Base-by-base conservation (phyloP, 768 basidiomycete genomes). In the Boletus huronensis region DNA sequence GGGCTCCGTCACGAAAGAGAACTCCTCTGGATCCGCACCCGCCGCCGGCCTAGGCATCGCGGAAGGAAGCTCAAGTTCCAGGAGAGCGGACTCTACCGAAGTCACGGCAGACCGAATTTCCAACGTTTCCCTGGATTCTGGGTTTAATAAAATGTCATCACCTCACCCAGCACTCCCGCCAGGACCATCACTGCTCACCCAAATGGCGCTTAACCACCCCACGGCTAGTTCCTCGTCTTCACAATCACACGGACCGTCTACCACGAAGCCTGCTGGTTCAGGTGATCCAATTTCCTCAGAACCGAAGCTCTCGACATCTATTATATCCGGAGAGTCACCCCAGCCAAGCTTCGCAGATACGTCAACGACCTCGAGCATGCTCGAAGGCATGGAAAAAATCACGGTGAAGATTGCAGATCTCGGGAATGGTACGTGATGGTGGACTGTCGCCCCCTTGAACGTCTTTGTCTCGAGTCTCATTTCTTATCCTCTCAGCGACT, bases 401-500 rank as follows among this genome's bases (percentile, higher is more conserved):
- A 98, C 94, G 6, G 97, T 99, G 49, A 98, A 98, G 80, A 98
- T 99, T 67, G 97, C 96, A 29, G 97, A 99, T 80, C 74, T 99
- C 50, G 97, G 97, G 8, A 98, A 98, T 71, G 93, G 93, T 84
- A 67, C 55, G 84, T 73, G 29, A 28, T 29, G 10, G 44, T 31
- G 34, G 5, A 39, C 46, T 34, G 5, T n/a, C 13, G 8, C 19
- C 19, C 16, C 10, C 5, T 43, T 10, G 29, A 47, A 23, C 38
- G 6, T 46, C 13, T 34, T 45, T 47, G 32, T 29, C n/a, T 35
- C 1, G 25, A 38, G 32, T 44, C 47, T 57, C 48, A 56, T 53
- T 9, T 25, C 7, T 36, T 45, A 44, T 50, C 29, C 48, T 39
- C 49, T 40, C 55, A 70, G 90, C 90, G 10, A 92, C 90, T 1